Conservation (phyloP, 805 yeast genomes). For the Pichia californica region DNA sequence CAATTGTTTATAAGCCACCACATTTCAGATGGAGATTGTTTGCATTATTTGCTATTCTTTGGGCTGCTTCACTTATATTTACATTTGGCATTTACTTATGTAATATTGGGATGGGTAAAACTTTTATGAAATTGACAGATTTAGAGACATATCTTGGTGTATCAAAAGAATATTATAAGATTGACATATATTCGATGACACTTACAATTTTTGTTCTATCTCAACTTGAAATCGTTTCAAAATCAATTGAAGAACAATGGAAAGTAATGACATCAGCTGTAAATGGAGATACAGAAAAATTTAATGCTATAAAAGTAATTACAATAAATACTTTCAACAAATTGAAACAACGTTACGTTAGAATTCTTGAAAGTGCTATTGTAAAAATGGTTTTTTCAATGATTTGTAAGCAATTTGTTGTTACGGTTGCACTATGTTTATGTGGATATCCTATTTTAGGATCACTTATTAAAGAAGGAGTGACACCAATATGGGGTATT, state of each 20-base stretch:
- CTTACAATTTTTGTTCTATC: slow-evolving; percentile 5
- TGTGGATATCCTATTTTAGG: neutral
- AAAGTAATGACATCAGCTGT: neutral
- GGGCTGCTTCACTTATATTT: slow-evolving; percentile 39
- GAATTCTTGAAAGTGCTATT: neutral
- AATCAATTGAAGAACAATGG: neutral
- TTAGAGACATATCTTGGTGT: neutral
- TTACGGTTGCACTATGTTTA: neutral
- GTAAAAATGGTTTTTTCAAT: neutral
- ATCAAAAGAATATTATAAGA: slow-evolving; percentile 8
- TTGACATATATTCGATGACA: slow-evolving; percentile 8
- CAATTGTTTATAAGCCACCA: slow-evolving; percentile 85
- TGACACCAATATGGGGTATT: neutral
- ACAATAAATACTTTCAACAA: neutral
- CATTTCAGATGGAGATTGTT: slow-evolving; percentile 55
- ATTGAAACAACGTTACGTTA: neutral
- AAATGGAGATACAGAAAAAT: neutral
- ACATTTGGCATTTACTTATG: slow-evolving; percentile 19
- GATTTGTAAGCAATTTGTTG: neutral
- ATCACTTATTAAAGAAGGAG: neutral
- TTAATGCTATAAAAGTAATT: neutral
- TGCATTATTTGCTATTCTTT: slow-evolving; percentile 36
- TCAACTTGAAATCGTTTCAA: neutral
- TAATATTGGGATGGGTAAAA: slow-evolving; percentile 25
- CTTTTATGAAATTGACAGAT: neutral